phyloP scores from a whole-genome alignment of 768 basidiomycete genomes.

The Mycena vulgaris region DNA sequence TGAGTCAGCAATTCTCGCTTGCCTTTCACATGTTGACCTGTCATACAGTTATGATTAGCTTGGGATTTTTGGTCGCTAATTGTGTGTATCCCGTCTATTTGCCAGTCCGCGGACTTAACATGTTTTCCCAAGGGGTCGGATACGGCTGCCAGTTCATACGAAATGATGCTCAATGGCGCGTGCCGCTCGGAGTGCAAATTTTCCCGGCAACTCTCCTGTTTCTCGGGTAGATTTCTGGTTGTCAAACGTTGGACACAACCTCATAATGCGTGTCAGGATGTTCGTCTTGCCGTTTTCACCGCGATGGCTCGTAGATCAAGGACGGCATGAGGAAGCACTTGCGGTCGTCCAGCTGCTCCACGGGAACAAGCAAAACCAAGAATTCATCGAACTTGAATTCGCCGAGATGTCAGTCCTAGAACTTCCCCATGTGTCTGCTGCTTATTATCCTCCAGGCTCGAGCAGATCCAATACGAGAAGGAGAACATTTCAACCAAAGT shows the following conservation, averaged over 20 bases:
- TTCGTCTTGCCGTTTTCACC: conserved; percentile 64
- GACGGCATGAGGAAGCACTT: conserved; percentile 61
- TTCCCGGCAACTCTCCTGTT: conserved; percentile 70
- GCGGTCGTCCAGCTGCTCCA: conserved; percentile 70
- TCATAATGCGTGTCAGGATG: conserved; percentile 49
- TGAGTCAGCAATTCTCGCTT: conserved; percentile 58
- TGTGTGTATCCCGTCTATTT: conserved; percentile 15
- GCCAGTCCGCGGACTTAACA: conserved; percentile 54
- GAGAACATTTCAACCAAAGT: conserved; percentile 62
- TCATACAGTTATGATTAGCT: conserved; percentile 33
- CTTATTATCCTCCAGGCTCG: conserved; percentile 54
- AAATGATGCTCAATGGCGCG: conserved; percentile 66
- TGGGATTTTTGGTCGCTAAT: conserved; percentile 36
- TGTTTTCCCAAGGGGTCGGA: conserved; percentile 66
- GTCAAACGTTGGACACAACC: conserved; percentile 8
- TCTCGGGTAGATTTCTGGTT: conserved; percentile 46
- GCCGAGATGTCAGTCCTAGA: conserved; percentile 65
- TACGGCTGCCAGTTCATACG: conserved; percentile 67
- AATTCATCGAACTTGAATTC: conserved; percentile 67
- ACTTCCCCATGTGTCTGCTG: conserved; percentile 49
- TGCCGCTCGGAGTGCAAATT: conserved; percentile 69
- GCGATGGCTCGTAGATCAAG: conserved; percentile 68
- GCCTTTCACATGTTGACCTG: conserved; percentile 52
- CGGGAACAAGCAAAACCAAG: conserved; percentile 57
- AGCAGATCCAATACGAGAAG: conserved; percentile 64